phyloP scores from a whole-genome alignment of 1,139 yeast species.

The Saccharomycopsis hybrid region DNA sequence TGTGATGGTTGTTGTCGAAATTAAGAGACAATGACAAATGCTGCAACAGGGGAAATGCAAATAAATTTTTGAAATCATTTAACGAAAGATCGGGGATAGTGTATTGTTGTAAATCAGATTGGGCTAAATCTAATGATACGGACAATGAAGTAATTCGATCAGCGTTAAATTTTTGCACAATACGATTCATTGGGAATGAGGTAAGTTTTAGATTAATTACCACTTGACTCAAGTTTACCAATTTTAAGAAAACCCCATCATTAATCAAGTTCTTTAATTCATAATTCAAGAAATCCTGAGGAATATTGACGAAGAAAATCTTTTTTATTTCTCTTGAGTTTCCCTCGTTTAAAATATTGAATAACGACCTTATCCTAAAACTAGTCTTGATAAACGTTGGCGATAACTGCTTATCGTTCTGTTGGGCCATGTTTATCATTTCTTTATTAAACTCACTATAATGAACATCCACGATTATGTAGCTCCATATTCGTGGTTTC shows the following conservation, averaged over 20 bases:
- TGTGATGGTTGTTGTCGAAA: conserved; percentile 11
- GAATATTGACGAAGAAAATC: conserved; percentile 8
- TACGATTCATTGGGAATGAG: neutral
- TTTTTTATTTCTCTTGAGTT: neutral
- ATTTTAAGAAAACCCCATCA: conserved; percentile 1
- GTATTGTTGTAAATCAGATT: conserved; percentile 1
- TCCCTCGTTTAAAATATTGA: conserved; percentile 1
- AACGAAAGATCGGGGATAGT: neutral
- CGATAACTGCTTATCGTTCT: neutral
- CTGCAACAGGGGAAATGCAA: conserved; percentile 11
- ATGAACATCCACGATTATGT: conserved; percentile 6
- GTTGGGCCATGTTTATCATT: neutral
- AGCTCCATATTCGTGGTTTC: conserved; percentile 9
- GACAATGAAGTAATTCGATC: neutral
- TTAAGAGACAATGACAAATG: conserved; percentile 7
- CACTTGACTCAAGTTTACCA: neutral
- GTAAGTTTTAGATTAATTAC: conserved; percentile 1
- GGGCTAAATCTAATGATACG: conserved; percentile 1
- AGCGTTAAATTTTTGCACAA: neutral
- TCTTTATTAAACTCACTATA: conserved; percentile 16
- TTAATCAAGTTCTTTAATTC: conserved; percentile 4
- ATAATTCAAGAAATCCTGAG: conserved; percentile 11
- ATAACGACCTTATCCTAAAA: conserved; percentile 8
- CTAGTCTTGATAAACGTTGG: conserved; percentile 17
- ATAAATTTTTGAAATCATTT: conserved; percentile 2